Conservation (phyloP, 768 basidiomycete species). For the Podaxis sp. region DNA sequence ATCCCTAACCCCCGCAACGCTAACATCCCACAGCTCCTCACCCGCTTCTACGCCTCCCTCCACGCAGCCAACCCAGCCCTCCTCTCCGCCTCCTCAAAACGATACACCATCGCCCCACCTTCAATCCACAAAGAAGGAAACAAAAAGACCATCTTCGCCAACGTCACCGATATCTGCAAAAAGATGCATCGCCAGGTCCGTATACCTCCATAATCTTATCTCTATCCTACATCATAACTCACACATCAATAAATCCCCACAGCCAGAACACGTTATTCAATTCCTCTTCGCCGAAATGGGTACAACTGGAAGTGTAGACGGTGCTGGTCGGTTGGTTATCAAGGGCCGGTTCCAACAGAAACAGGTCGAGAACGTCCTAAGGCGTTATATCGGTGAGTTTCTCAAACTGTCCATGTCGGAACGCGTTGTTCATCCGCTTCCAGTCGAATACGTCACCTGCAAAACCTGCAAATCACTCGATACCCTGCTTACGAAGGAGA, state of each 20-base stretch:
- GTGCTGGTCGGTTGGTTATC: conserved; percentile 88
- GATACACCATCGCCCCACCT: conserved; percentile 96
- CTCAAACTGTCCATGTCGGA: not conserved
- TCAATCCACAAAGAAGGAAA: conserved; percentile 93
- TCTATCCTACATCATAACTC: not conserved
- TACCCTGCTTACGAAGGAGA: conserved; percentile 94
- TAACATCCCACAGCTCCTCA: conserved; percentile 61
- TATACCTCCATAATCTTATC: not conserved
- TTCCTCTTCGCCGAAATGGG: conserved; percentile 98
- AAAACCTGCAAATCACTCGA: conserved; percentile 99
- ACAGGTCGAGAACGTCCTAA: conserved; percentile 94
- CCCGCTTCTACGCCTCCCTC: conserved; percentile 85
- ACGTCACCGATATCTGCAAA: conserved; percentile 95
- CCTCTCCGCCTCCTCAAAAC: conserved; percentile 76
- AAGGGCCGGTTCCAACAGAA: conserved; percentile 98
- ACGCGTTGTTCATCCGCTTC: not conserved
- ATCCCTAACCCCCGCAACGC: not conserved
- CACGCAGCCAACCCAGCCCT: conserved; percentile 94
- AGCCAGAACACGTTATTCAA: conserved; percentile 96
- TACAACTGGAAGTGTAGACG: conserved; percentile 94
- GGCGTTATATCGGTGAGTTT: conserved; percentile 88
- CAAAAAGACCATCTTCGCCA: conserved; percentile 96
- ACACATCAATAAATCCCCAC: conserved; percentile 12
- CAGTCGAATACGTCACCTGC: conserved; percentile 98
- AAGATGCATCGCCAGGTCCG: conserved; percentile 85